Conservation (phyloP, 2,329 filamentous ascomycete genomes). For the Aureobasidium uvarum region DNA sequence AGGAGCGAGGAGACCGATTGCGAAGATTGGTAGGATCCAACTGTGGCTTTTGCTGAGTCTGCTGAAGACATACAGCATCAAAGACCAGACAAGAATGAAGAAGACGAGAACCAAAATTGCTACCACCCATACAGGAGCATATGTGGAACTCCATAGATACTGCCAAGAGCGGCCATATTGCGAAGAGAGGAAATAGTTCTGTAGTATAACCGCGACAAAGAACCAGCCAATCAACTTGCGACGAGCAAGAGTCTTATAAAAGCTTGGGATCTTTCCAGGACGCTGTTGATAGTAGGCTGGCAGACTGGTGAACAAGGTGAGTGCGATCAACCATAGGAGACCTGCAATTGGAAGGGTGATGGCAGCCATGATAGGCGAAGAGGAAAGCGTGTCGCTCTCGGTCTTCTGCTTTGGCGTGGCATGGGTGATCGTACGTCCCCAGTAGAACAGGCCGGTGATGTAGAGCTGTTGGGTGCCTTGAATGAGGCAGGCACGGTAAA, state of each 20-base stretch:
- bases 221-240: slow-evolving; percentile 68
- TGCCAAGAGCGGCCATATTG: slow-evolving; percentile 67
- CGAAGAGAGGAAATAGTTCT: slow-evolving; percentile 66
- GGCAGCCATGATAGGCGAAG: slow-evolving; percentile 41
- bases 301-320: slow-evolving; percentile 58
- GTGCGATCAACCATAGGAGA: slow-evolving; percentile 57
- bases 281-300: slow-evolving; percentile 65
- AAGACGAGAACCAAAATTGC: slow-evolving; percentile 57
- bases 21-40: slow-evolving; percentile 67
- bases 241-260: slow-evolving; percentile 61
- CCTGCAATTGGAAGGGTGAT: slow-evolving; percentile 59
- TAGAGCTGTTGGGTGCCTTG: slow-evolving; percentile 67
- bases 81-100: slow-evolving; percentile 57
- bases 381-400: slow-evolving; percentile 38
- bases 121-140: slow-evolving; percentile 58
- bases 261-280: slow-evolving; percentile 63
- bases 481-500: slow-evolving; percentile 63
- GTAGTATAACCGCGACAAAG: slow-evolving; percentile 61
- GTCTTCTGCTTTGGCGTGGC: slow-evolving; percentile 41
- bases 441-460: slow-evolving; percentile 64
- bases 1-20: slow-evolving; percentile 64
- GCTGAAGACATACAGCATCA: slow-evolving; percentile 53
- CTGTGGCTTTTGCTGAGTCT: slow-evolving; percentile 60
- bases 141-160: slow-evolving; percentile 59
- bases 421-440: slow-evolving; percentile 57